Evolutionary conservation across 441 rosid genomes (phyloP), one percentile per base, ranked within the genome.

Genomic region (Corymbia calophylla): DNA sequence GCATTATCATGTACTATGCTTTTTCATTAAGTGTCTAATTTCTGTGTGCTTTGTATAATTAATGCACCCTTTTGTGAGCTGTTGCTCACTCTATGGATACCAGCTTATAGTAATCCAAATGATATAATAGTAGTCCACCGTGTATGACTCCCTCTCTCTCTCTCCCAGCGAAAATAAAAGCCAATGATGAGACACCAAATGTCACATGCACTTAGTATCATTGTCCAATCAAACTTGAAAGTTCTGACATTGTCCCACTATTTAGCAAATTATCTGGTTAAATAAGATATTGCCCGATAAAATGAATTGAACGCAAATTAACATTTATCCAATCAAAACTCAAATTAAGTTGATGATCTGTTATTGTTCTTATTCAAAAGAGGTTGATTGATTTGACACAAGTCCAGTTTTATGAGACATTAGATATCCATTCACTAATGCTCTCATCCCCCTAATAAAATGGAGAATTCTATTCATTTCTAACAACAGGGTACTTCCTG

Each of bases 131-230:
- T 23, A 23, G 51, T 44, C 51, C 0, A 44, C 29, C 18, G 53
- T 1, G 0, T 12, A 13, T 39, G 82, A 23, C 82, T 21, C 49
- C 10, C 82, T 32, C 80, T 66, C 73, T 66, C 39, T 35, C 35
- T 15, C 44, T 68, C 80, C 31, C 77, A 32, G 17, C 9, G 2
- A 73, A 44, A 12, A 77, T 44, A 13, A 44, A 66, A 73, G 84
- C 84, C 1, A 13, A 23, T 23, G 49, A 6, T 73, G 7, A 27
- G n/a, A 73, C 0, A 16, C 48, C 84, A 39, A 23, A 39, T 39
- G 84, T 4, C n/a, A 23, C 44, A 47, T 7, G 23, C 84, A 0
- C 51, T 44, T 44, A 13, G 10, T 1, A 51, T 44, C 1, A 0
- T 23, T 39, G 51, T 44, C 51, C 51, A 23, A 77, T 77, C n/a